These are phyloP conservation scores for Candida golubevii DNA, from an alignment of 805 yeast genomes.

Conservation along the genomic window DNA sequence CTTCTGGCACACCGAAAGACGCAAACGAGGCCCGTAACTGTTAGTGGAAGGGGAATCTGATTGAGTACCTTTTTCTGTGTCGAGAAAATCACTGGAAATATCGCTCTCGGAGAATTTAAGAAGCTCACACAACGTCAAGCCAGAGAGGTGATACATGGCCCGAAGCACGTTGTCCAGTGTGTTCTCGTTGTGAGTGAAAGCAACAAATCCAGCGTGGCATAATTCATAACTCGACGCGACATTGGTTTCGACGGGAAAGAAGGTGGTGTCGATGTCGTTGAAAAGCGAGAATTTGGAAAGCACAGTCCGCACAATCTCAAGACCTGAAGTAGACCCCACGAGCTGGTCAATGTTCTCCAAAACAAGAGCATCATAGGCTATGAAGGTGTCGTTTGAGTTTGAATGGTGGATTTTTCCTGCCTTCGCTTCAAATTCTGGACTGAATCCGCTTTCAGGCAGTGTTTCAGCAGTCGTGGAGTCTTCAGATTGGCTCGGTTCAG, in stretches of 20 bases:
- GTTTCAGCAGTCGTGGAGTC: too few species aligned
- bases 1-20: conserved; percentile 32
- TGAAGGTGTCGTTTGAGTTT: not conserved
- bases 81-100: conserved; percentile 22
- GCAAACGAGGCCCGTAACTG: conserved; percentile 9
- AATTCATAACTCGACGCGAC: conserved; percentile 34
- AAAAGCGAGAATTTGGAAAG: conserved; percentile 40
- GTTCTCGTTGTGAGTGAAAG: conserved; percentile 30
- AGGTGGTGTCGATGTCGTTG: conserved; percentile 47
- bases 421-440: too few species aligned
- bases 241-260: conserved; percentile 45
- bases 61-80: not conserved
- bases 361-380: conserved; percentile 22
- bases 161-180: conserved; percentile 45
- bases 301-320: conserved; percentile 28
- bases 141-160: conserved; percentile 47
- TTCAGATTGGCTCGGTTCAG: too few species aligned
- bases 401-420: too few species aligned
- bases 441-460: too few species aligned
- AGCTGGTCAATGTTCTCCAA: conserved; percentile 49
- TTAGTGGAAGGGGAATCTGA: not conserved
- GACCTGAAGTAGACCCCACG: conserved; percentile 36
- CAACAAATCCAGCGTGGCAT: conserved; percentile 42
- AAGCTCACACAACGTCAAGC: conserved; percentile 44
- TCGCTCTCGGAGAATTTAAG: conserved; percentile 29